These are phyloP conservation scores for Penicillium sp. DNA, from an alignment of 2,329 filamentous ascomycete species.

Conservation along the genomic window DNA sequence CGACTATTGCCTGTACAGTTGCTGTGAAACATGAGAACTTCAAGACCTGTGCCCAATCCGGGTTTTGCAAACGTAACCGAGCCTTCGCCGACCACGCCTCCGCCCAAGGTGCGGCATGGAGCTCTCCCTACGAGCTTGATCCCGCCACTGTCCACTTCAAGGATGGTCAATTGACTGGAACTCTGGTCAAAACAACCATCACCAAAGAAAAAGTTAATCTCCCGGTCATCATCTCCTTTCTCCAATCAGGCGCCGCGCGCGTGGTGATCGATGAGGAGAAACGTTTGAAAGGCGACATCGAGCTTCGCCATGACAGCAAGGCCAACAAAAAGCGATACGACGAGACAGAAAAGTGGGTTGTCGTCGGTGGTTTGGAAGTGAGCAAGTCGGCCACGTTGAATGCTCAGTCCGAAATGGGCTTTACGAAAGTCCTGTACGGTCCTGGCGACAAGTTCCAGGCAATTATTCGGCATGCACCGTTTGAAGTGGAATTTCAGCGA, in stretches of 20 bases:
- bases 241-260: conserved; percentile 80
- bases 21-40: conserved; percentile 94
- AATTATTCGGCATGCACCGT: conserved; percentile 74
- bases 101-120: conserved; percentile 61
- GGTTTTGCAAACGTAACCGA: conserved; percentile 94
- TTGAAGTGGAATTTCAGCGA: conserved; percentile 77
- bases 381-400: conserved; percentile 66
- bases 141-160: conserved; percentile 67
- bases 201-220: conserved; percentile 66
- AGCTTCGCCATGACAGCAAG: conserved; percentile 75
- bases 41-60: conserved; percentile 92
- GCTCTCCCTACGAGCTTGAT: conserved; percentile 72
- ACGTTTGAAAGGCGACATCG: conserved; percentile 80
- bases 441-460: conserved; percentile 71
- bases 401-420: conserved; percentile 59
- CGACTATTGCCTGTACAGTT: conserved; percentile 45
- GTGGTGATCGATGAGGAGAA: conserved; percentile 89
- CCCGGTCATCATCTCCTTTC: conserved; percentile 79
- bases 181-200: conserved; percentile 71
- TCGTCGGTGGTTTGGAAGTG: conserved; percentile 71
- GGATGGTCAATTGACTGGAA: conserved; percentile 71
- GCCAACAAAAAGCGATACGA: conserved; percentile 91
- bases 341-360: conserved; percentile 76
- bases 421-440: conserved; percentile 72
- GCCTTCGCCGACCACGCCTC: conserved; percentile 74